A percentile compares a stretch with the other conserved stretches of the same genome.
Evolutionary conservation across 2,329 filamentous ascomycete genomes (phyloP).

Genomic region (Podosphaera leucotricha): DNA sequence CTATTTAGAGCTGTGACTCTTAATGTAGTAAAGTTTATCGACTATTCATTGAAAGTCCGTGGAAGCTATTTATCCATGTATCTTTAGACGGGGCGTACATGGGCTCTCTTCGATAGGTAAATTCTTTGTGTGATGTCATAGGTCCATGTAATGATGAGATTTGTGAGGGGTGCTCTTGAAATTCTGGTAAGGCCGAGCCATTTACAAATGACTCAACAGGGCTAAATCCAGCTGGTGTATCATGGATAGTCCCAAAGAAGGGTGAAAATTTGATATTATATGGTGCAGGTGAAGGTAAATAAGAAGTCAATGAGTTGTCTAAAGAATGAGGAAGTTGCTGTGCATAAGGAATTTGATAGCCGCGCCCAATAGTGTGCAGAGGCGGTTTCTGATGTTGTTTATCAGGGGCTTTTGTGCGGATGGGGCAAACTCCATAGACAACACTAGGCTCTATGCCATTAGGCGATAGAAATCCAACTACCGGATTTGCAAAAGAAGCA

Average conservation of each 20-base stretch:
- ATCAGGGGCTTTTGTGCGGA: constrained; percentile 17
- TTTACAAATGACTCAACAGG: constrained; percentile 22
- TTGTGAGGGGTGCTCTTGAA: constrained; percentile 23
- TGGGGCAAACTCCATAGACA: constrained; percentile 23
- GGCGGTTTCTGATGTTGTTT: constrained; percentile 13
- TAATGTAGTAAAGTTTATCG: constrained; percentile 6
- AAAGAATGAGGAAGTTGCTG: constrained; percentile 18
- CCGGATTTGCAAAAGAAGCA: constrained; percentile 70
- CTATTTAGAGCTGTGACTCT: background rate
- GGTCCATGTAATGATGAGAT: constrained; percentile 21
- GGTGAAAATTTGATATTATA: constrained; percentile 21
- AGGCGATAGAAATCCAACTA: constrained; percentile 45
- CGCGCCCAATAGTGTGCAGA: constrained; percentile 6
- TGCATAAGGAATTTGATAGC: constrained; percentile 20
- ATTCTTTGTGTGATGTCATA: constrained; percentile 17
- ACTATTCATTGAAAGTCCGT: constrained; percentile 45
- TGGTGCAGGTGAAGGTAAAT: constrained; percentile 1
- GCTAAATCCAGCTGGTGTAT: constrained; percentile 12
- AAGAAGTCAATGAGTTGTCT: background rate
- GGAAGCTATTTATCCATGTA: constrained; percentile 40
- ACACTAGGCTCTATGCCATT: constrained; percentile 42
- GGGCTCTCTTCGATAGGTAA: constrained; percentile 22
- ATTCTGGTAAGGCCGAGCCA: constrained; percentile 21
- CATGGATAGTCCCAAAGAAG: constrained; percentile 21
- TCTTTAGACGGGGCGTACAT: constrained; percentile 17